Percentiles rank a stretch among this genome's conserved stretches.
These are phyloP conservation scores for Cryphonectria radicalis DNA, from an alignment of 2,329 filamentous ascomycete species.

Conservation along the genomic window DNA sequence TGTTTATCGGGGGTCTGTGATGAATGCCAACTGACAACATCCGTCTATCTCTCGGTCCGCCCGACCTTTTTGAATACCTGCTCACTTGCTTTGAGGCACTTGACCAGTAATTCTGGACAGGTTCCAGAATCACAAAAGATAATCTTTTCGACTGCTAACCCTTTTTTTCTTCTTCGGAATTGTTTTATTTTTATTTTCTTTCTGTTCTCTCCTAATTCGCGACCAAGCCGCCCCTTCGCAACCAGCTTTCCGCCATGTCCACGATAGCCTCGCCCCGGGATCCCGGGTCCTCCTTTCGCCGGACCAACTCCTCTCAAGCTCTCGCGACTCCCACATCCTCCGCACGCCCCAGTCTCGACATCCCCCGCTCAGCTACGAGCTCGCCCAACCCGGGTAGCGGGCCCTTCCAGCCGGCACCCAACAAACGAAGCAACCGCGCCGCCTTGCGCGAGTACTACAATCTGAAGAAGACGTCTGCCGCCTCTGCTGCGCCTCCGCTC, in stretches of 20 bases:
- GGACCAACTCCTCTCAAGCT: constrained; percentile 53
- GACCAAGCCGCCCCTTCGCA: neutral
- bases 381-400: constrained; percentile 51
- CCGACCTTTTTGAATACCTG: neutral
- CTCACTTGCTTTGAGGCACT: neutral
- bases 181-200: neutral
- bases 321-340: constrained; percentile 74
- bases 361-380: constrained; percentile 60
- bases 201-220: neutral
- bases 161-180: neutral
- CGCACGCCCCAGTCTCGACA: constrained; percentile 73
- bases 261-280: constrained; percentile 69
- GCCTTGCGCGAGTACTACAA: constrained; percentile 96
- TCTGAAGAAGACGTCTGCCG: constrained; percentile 56
- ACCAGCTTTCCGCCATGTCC: constrained; percentile 52
- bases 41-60: neutral
- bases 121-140: neutral
- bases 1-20: neutral
- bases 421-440: constrained; percentile 71
- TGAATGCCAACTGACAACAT: neutral
- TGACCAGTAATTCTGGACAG: neutral
- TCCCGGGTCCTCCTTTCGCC: constrained; percentile 59
- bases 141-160: neutral
- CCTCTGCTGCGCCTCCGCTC: constrained; percentile 44
- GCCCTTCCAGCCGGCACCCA: constrained; percentile 32